Evolutionary conservation across 805 yeast genomes (phyloP), one percentile per base, ranked within the genome.

Genomic region (Yamadazyma philogaea): DNA sequence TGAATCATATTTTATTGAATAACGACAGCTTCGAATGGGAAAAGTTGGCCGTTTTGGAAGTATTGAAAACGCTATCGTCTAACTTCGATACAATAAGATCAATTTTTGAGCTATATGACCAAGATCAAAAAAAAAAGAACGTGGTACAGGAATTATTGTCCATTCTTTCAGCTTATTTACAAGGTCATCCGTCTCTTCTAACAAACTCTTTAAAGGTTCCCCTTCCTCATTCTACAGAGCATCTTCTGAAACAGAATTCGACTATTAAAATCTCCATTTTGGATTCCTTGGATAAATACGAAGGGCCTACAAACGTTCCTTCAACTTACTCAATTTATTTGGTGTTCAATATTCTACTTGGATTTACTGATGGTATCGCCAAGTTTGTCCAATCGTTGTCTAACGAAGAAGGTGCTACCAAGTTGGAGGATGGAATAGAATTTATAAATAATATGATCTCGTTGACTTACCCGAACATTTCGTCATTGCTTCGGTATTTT

Each of bases 281-380:
- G 22, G 96, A 91, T 43, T 76, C 82, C 40, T 70, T 93, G 18
- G 98, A 91, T 56, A 89, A 89, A 54, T 52, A 67, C 0, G 95
- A 86, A 20, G 82, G 96, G 0, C 96, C 96, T 0, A 54, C 68
- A 1, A 64, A 74, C 2, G 49, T 66, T 11, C 86, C 93, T 2
- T 68, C 68, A 5, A 74, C 83, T 0, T 90, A 93, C 43, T 46
- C 66, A 45, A 60, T 79, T 1, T 66, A 78, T 56, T 68, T 91
- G 26, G 71, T 85, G 0, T 64, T 81, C 37, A 68, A 70, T 12
- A 72, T 82, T 28, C 52, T 82, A 2, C 71, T 73, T 38, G 59
- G 75, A 2, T 66, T 82, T 16, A 73, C 87, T 3, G 95, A 89
- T 22, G 90, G 90, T 1, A 67, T 87, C 15, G 80, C 85, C 6